phyloP scores from a whole-genome alignment of 371 early-diverging fungal genomes.

The Mortierella sp. region DNA sequence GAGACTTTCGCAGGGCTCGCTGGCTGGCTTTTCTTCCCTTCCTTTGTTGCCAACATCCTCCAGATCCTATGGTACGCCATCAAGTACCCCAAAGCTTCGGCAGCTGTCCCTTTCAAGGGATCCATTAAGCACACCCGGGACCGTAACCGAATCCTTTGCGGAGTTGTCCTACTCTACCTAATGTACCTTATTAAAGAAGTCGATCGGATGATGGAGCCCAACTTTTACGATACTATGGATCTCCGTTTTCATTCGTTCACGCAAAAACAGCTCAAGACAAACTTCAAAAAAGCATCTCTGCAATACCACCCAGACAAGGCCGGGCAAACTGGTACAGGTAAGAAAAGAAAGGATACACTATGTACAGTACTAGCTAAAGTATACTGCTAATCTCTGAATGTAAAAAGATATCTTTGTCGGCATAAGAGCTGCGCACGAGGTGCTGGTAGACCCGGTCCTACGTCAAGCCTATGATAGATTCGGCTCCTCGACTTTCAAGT shows the following conservation, averaged over 20 bases:
- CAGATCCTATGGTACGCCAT: background rate
- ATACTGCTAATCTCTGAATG: too few relatives aligned
- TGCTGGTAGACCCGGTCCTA: conserved; percentile 64
- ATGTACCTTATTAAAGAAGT: conserved; percentile 56
- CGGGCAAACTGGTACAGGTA: conserved; percentile 47
- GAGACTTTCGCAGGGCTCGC: background rate
- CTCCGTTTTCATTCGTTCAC: conserved; percentile 45
- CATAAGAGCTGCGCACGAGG: conserved; percentile 69
- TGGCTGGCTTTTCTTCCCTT: conserved; percentile 8
- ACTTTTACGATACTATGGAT: conserved; percentile 56
- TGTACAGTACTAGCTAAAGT: background rate
- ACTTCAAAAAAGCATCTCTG: conserved; percentile 64
- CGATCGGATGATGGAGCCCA: conserved; percentile 46
- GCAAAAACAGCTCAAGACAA: conserved; percentile 61
- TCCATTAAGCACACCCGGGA: conserved; percentile 27
- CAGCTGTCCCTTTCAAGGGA: background rate
- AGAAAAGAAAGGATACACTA: background rate
- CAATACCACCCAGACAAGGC: conserved; percentile 73
- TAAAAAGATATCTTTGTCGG: conserved; percentile 56
- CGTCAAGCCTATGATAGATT: conserved; percentile 69
- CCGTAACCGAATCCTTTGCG: conserved; percentile 49
- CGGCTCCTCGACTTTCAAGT: conserved; percentile 43
- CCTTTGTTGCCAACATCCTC: background rate
- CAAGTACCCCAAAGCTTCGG: background rate
- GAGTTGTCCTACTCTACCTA: conserved; percentile 59